Evolutionary conservation across 208 protist genomes (phyloP).

Genomic region (Leishmania major): DNA sequence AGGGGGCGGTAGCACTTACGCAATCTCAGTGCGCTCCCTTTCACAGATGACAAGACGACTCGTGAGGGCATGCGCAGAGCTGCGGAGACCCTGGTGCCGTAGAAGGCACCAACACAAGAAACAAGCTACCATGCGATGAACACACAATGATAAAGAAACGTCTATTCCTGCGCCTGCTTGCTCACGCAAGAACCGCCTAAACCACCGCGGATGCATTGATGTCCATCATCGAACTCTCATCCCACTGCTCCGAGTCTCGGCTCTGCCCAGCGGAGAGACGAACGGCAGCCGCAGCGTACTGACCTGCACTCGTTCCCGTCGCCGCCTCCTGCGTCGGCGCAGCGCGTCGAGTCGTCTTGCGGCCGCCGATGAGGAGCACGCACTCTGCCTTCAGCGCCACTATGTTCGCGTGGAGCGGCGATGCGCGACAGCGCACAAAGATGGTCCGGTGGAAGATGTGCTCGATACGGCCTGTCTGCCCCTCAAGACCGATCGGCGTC

Average conservation of each 20-base stretch:
- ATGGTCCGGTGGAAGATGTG: conserved; percentile 84
- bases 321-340: conserved; percentile 6
- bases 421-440: conserved; percentile 76
- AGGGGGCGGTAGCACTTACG: background rate
- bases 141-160: background rate
- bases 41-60: background rate
- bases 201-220: conserved; percentile 20
- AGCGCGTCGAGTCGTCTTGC: conserved; percentile 59
- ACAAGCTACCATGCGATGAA: background rate
- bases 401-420: conserved; percentile 74
- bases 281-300: conserved; percentile 41
- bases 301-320: background rate
- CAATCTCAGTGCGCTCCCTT: background rate
- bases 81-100: background rate
- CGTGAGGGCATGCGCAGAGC: conserved; percentile 1
- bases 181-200: background rate
- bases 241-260: conserved; percentile 34
- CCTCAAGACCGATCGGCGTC: conserved; percentile 68
- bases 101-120: background rate
- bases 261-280: conserved; percentile 39
- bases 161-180: background rate
- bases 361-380: conserved; percentile 73
- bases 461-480: conserved; percentile 81
- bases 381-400: conserved; percentile 67
- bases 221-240: conserved; percentile 32